These are phyloP conservation scores for Podaxis sp. DNA, from an alignment of 768 basidiomycete genomes.

Conservation along the genomic window DNA sequence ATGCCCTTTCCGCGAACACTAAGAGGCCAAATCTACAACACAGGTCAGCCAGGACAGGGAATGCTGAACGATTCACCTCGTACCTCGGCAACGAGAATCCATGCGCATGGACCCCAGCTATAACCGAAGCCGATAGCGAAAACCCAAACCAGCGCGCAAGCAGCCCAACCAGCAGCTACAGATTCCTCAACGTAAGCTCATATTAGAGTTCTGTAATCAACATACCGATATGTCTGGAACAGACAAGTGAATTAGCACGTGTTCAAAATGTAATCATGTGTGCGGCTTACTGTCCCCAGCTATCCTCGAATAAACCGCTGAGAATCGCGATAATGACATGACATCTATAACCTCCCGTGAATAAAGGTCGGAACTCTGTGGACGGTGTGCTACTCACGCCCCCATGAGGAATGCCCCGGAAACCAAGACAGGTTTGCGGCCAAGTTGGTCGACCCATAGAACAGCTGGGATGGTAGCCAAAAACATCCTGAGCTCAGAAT, in stretches of 20 bases:
- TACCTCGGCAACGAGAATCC: constrained; percentile 72
- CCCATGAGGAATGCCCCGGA: constrained; percentile 78
- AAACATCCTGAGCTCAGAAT: constrained; percentile 48
- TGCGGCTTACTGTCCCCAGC: constrained; percentile 43
- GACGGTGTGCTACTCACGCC: constrained; percentile 28
- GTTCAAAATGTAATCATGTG: background rate
- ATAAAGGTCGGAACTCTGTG: background rate
- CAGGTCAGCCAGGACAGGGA: background rate
- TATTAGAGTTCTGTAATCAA: background rate
- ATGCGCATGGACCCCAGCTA: constrained; percentile 76
- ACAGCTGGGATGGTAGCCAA: constrained; percentile 78
- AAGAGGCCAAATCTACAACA: constrained; percentile 54
- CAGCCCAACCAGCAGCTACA: constrained; percentile 66
- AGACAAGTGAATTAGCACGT: constrained; percentile 5
- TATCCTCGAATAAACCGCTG: constrained; percentile 50
- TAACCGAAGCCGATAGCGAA: constrained; percentile 76
- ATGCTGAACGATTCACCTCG: background rate
- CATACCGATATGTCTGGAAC: constrained; percentile 28
- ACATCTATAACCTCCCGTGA: constrained; percentile 33
- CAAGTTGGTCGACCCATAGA: constrained; percentile 73
- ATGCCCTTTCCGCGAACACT: constrained; percentile 73
- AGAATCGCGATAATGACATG: constrained; percentile 69
- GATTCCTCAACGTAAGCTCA: background rate
- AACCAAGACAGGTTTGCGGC: constrained; percentile 68
- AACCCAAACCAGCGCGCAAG: constrained; percentile 68